Base-by-base conservation (phyloP, 495 filamentous ascomycete species). In the Lasiosphaeria ovina region DNA sequence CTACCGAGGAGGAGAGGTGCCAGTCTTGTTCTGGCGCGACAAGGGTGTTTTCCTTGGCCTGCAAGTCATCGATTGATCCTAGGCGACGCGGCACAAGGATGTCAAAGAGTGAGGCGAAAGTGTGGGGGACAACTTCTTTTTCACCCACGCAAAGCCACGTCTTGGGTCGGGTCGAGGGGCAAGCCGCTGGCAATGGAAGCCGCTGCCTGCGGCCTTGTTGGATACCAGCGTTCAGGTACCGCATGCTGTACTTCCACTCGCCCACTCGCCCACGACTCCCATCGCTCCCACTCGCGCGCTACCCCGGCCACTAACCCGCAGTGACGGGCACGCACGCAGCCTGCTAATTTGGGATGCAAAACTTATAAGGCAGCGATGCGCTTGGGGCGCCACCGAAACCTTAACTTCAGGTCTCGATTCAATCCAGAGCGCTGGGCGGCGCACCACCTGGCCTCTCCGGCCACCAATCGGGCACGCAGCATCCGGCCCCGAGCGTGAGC, bases 31-130 rank as follows among this genome's bases (percentile, higher is more conserved):
- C 44, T 14, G 14, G 51, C 36, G 34, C 51, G 51, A 54, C 51
- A 11, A 36, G 44, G 44, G 12, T 11, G 38, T 12, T 42, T 5
- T 47, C 12, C 44, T 47, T 54, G 32, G 51, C 34, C 51, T 54
- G 51, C 51, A 36, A 54, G 51, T 54, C 51, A 54, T 54, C 35
- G 32, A 47, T 42, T 42, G 38, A 12, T 42, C 8, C 8, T 42
- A 42, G 38, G 3, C 38, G 38, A 42, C 38, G 11, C 8, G 44
- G 12, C 7, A n/a, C 44, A n/a, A 14, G 12, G 44, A 47, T 7
- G 44, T n/a, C 44, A 47, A n/a, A n/a, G 44, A n/a, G 5, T 47
- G 44, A n/a, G 44, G 12, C 16, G 44, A 47, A 14, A 47, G 44
- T 11, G 44, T 47, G 44, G 44, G 44, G 44, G 12, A 47, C 12